Evolutionary conservation across 2,329 filamentous ascomycete genomes (phyloP).

Genomic region (Ophidiomyces ophidiicola): DNA sequence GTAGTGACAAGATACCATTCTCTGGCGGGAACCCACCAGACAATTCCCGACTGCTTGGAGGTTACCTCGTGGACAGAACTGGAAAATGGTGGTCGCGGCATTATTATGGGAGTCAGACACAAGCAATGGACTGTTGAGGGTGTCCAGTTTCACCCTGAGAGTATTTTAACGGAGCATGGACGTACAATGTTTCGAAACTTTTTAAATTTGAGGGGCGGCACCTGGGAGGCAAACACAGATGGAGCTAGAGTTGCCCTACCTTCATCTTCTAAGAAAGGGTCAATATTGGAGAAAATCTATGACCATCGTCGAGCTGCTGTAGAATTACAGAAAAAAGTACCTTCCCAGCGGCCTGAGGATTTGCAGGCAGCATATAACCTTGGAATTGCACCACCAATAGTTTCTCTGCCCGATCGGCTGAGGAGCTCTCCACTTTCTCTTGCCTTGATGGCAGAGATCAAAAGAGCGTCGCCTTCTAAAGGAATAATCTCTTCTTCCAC

Average conservation of each 20-base stretch:
- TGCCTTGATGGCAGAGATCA: constrained; percentile 95
- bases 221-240: constrained; percentile 68
- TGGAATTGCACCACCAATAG: constrained; percentile 68
- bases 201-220: constrained; percentile 72
- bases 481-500: constrained; percentile 81
- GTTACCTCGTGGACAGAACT: constrained; percentile 74
- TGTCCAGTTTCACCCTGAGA: constrained; percentile 96
- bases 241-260: no score
- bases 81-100: constrained; percentile 59
- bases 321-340: constrained; percentile 66
- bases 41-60: constrained; percentile 73
- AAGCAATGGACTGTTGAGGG: constrained; percentile 85
- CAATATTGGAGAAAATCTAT: constrained; percentile 87
- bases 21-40: constrained; percentile 78
- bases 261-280: constrained; percentile 51
- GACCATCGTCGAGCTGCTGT: constrained; percentile 64
- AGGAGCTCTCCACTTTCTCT: constrained; percentile 73
- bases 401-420: constrained; percentile 67
- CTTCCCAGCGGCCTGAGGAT: constrained; percentile 70
- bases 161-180: constrained; percentile 82
- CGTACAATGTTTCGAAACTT: constrained; percentile 89
- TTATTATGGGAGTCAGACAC: constrained; percentile 96
- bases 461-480: constrained; percentile 91
- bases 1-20: constrained; percentile 95
- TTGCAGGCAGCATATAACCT: constrained; percentile 78